These are phyloP conservation scores for Pseudocercospora macadamiae DNA, from an alignment of 2,329 filamentous ascomycete genomes.

Conservation along the genomic window DNA sequence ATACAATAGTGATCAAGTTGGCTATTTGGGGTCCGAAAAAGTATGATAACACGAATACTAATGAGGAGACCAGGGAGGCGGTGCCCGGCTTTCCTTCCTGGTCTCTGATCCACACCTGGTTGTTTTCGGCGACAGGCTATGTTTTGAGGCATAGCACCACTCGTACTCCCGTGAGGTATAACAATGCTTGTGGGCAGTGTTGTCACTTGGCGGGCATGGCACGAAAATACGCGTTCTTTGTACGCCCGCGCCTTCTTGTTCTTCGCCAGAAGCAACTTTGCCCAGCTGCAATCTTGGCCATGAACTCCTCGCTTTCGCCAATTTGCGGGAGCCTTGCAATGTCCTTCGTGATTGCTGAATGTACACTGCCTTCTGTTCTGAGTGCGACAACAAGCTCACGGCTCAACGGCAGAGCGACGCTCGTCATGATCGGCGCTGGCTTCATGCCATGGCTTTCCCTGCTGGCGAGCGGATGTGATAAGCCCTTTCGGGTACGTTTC, in stretches of 20 bases:
- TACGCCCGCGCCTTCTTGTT: too few species aligned
- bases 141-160: slow-evolving; percentile 1
- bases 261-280: too few species aligned
- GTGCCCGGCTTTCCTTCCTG: not conserved
- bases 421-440: not conserved
- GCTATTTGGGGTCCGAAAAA: not conserved
- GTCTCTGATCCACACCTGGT: not conserved
- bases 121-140: not conserved
- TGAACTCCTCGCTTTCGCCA: too few species aligned
- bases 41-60: not conserved
- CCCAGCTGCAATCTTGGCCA: too few species aligned
- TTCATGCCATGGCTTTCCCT: not conserved
- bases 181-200: too few species aligned
- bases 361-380: not conserved
- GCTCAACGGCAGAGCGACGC: not conserved
- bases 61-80: not conserved
- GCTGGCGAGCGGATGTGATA: not conserved
- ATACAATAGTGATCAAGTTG: not conserved
- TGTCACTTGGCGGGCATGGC: too few species aligned
- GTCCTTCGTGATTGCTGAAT: too few species aligned
- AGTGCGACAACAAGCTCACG: not conserved
- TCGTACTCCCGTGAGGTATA: too few species aligned
- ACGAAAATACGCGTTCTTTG: too few species aligned
- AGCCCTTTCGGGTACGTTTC: not conserved
- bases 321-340: too few species aligned